Percentiles rank a stretch among this genome's conserved stretches.
phyloP scores from a whole-genome alignment of 1,284 basidiomycete genomes.

The Vanrija pseudolonga region DNA sequence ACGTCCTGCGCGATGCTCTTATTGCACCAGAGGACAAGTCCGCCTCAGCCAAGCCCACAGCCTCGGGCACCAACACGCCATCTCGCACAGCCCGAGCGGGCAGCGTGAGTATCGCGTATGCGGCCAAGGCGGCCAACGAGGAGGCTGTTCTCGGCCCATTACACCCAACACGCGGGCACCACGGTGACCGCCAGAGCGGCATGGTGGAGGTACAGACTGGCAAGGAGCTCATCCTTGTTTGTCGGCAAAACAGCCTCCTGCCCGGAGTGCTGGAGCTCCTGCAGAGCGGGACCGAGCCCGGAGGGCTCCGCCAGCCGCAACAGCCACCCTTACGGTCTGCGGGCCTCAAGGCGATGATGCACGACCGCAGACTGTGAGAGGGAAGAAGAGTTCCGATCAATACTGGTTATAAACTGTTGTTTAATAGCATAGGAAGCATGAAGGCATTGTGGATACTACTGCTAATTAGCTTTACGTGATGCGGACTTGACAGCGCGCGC shows the following conservation, averaged over 20 bases:
- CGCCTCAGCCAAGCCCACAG: neutral
- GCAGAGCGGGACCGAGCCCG: conserved; percentile 12
- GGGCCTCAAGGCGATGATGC: conserved; percentile 10
- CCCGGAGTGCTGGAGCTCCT: conserved; percentile 44
- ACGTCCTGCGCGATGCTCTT: conserved; percentile 76
- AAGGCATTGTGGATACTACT: no score
- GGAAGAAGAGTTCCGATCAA: neutral
- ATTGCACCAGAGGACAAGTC: conserved; percentile 46
- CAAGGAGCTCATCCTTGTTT: conserved; percentile 47
- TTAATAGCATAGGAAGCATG: no score
- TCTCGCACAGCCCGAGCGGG: neutral
- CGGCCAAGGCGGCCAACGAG: conserved; percentile 8
- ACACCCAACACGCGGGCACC: conserved; percentile 10
- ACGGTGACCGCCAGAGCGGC: neutral
- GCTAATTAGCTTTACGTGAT: no score
- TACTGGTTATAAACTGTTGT: no score
- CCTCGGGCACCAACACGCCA: neutral
- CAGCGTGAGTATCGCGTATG: conserved; percentile 26
- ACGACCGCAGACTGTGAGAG: conserved; percentile 3
- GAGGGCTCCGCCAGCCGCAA: neutral
- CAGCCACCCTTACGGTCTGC: neutral
- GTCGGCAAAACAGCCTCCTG: conserved; percentile 47
- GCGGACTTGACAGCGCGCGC: neutral
- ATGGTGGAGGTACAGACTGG: conserved; percentile 32
- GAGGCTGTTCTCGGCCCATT: conserved; percentile 26